Evolutionary conservation across 805 yeast genomes (phyloP), one percentile per base, ranked within the genome.

Genomic region (Vanderwaltozyma yarrowii): DNA sequence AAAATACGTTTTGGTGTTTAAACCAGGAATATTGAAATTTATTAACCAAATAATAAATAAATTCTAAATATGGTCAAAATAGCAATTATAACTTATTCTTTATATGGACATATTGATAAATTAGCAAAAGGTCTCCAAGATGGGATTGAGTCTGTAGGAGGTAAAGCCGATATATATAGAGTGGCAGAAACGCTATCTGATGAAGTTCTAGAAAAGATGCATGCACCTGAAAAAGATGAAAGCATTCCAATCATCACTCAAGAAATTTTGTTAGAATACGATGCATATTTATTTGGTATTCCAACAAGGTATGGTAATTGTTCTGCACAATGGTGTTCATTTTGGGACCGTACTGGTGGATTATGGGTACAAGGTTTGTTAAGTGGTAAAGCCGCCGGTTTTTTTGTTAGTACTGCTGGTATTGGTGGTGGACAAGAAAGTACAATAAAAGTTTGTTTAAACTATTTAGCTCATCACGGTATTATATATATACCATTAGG

Each of bases 341-440:
- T 80, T 66, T 78, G 85, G 80, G 94, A 78, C 55, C 62, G 69
- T 29, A 82, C 92, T 30, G 94, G 92, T 42, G 76, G 76, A n/a
- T 61, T 80, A 43, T 84, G 94, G 94, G 80, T 80, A 41, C 40
- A 58, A 31, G 89, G 89, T 47, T 72, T 74, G 19, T 68, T 81
- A 39, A 55, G 66, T 50, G 92, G 89, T 50, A 84, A 84, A 65
- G 75, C 76, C 40, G 86, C 78, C n/a, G 88, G 87, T 45, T 52
- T 80, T 36, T 83, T 83, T 54, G 73, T 76, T 32, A 69, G 81
- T 35, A 79, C 89, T 6, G 84, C 83, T 39, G 65, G 79, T 26
- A 74, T 71, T 45, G 86, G 86, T 44, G 86, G 87, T 51, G 94
- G 94, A 43, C 87, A 79, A 62, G 94, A 84, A 62, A 61, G 66